Base-by-base conservation (phyloP, 208 protist genomes). In the Acanthamoeba royreba region DNA sequence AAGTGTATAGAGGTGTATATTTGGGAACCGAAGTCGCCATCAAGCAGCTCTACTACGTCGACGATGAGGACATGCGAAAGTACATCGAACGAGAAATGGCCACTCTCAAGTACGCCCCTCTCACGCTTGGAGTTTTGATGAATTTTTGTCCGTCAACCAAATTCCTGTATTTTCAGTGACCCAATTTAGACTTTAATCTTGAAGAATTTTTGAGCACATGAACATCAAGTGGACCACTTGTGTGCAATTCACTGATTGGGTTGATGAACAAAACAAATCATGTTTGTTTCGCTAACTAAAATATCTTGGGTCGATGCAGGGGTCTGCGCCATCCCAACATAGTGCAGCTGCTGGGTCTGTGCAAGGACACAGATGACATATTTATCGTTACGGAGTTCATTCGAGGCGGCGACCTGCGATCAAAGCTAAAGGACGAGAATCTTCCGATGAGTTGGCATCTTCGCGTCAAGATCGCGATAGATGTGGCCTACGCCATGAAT, bases 31-130 rank as follows among this genome's bases (percentile, higher is more conserved):
- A 87, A 38, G 77, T 87, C 17, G 77, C 77, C 28, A 87, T 87
- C 77, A 87, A 87, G 35, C 33, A 87, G 35, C 77, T 87, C 8
- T 87, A 86, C 83, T 90, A 69, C 42, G 83, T 90, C 49, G 83
- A 90, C 43, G 83, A 90, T 35, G 83, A 90, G 53, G 45, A 69
- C 83, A 90, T 90, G 83, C 83, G 66, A 25, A 90, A 90, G 53
- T 90, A 90, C 42, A 90, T 90, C 83, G 83, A 90, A 35, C 45
- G 83, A 31, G 83, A 90, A 25, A 90, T 90, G 83, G 83, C 83
- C 7, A 90, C 83, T 0, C 52, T 90, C 17, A 90, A 55, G 83
- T 90, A 90, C 22, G 17, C 81, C 42, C 49, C n/a, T 25, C 40
- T 42, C 40, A 33, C 79, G 46, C 33, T 61, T 89, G 81, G 45